These are phyloP conservation scores for Alisma plantagoaquatica DNA, from an alignment of 106 monocot genomes.

Conservation along the genomic window DNA sequence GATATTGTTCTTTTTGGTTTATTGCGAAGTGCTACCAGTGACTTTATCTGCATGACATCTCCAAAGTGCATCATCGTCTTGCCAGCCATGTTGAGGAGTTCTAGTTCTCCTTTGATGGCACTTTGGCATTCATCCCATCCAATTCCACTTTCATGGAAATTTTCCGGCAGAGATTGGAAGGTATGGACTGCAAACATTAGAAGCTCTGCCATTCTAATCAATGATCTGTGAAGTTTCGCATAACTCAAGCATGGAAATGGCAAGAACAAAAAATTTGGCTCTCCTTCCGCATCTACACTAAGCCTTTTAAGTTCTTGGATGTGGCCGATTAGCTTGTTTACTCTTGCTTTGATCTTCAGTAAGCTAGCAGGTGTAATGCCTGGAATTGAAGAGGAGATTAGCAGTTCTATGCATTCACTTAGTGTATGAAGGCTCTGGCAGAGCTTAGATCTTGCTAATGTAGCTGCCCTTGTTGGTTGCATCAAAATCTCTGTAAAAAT, in stretches of 20 bases:
- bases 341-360: slow-evolving; percentile 12
- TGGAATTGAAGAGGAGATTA: background rate
- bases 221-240: slow-evolving; percentile 28
- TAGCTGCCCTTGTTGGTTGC: slow-evolving; percentile 48
- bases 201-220: slow-evolving; percentile 35
- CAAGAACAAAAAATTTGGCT: slow-evolving; percentile 60
- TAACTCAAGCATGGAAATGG: slow-evolving; percentile 41
- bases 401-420: slow-evolving; percentile 11
- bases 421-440: slow-evolving; percentile 10
- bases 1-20: too few species aligned
- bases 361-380: background rate
- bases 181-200: slow-evolving; percentile 19
- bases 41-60: too few species aligned
- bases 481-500: slow-evolving; percentile 36
- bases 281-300: slow-evolving; percentile 27
- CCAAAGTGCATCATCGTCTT: too few species aligned
- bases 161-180: slow-evolving; percentile 15
- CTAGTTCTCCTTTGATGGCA: too few species aligned
- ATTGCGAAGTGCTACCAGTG: too few species aligned
- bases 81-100: too few species aligned
- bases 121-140: too few species aligned
- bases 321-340: slow-evolving; percentile 16
- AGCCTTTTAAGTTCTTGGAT: slow-evolving; percentile 26
- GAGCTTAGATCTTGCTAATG: slow-evolving; percentile 29
- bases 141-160: too few species aligned